Evolutionary conservation across 2,329 filamentous ascomycete species (phyloP).

Genomic region (Balansia obtecta): DNA sequence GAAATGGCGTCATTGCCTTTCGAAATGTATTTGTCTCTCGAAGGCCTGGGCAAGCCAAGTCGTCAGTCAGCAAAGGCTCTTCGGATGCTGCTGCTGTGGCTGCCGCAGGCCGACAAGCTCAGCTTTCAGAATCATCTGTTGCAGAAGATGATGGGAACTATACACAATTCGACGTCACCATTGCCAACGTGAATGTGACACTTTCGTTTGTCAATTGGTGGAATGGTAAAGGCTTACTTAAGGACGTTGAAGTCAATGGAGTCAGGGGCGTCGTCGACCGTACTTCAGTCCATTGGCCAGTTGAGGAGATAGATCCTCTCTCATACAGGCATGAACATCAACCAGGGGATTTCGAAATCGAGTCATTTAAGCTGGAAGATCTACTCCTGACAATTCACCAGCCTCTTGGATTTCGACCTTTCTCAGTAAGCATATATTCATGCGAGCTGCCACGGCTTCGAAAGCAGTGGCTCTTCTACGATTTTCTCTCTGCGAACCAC

Average conservation of each 20-base stretch:
- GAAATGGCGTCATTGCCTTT: slow-evolving; percentile 88
- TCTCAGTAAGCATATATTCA: slow-evolving; percentile 88
- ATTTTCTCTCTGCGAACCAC: slow-evolving; percentile 87
- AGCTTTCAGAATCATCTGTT: slow-evolving; percentile 19
- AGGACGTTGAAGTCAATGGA: slow-evolving; percentile 88
- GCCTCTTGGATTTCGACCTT: slow-evolving; percentile 82
- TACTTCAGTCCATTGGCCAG: slow-evolving; percentile 61
- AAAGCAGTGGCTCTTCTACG: slow-evolving; percentile 97
- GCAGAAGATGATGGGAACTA: slow-evolving; percentile 80
- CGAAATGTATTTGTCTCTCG: slow-evolving; percentile 93
- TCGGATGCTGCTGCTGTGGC: slow-evolving; percentile 77
- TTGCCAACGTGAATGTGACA: slow-evolving; percentile 91
- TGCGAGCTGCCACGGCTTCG: slow-evolving; percentile 86
- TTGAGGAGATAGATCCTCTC: slow-evolving; percentile 61
- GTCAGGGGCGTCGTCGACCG: slow-evolving; percentile 87
- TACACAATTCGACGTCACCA: slow-evolving; percentile 90
- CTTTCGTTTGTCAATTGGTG: slow-evolving; percentile 98
- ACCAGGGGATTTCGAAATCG: slow-evolving; percentile 92
- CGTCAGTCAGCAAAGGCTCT: slow-evolving; percentile 86
- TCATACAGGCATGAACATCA: slow-evolving; percentile 79
- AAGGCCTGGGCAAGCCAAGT: slow-evolving; percentile 68
- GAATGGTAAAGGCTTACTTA: slow-evolving; percentile 84
- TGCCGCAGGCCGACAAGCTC: slow-evolving; percentile 53
- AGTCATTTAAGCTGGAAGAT: slow-evolving; percentile 93
- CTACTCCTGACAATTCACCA: slow-evolving; percentile 85